Evolutionary conservation across 2,329 filamentous ascomycete species (phyloP).

Genomic region (Fusarium abutilonis): DNA sequence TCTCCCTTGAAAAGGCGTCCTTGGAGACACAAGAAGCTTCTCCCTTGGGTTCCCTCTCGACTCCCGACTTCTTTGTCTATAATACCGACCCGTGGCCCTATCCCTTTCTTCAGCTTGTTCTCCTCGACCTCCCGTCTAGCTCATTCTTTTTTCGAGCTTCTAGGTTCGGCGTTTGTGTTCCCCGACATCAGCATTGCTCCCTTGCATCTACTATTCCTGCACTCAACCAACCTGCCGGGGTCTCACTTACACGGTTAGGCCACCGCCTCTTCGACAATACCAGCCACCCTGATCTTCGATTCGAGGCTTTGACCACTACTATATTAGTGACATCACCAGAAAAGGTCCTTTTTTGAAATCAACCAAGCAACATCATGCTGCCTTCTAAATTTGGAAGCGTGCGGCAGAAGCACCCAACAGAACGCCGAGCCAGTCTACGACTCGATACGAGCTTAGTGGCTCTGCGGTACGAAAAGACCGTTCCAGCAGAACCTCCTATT

Average conservation of each 20-base stretch:
- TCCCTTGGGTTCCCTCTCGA: conserved; percentile 27
- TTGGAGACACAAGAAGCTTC: conserved; percentile 15
- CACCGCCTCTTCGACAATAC: conserved; percentile 23
- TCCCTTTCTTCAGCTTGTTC: conserved; percentile 14
- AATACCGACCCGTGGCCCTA: conserved; percentile 15
- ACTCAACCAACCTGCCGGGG: conserved; percentile 16
- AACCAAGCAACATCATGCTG: conserved; percentile 45
- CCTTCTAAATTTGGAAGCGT: conserved; percentile 56
- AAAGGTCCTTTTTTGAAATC: conserved; percentile 21
- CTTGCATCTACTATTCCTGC: conserved; percentile 26
- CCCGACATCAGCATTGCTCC: conserved; percentile 31
- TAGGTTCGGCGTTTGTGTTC: conserved; percentile 23
- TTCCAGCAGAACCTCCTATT: conserved; percentile 66
- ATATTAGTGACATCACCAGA: conserved; percentile 15
- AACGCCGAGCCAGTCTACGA: conserved; percentile 51
- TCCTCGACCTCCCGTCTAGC: conserved; percentile 2
- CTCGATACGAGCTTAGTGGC: conserved; percentile 63
- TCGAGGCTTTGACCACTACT: conserved; percentile 6
- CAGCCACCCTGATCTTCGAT: conserved; percentile 21
- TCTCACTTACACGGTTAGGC: conserved; percentile 30
- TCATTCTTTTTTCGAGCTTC: conserved; percentile 19
- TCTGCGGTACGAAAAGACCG: conserved; percentile 69
- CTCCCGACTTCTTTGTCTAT: conserved; percentile 19
- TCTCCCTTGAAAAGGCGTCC: conserved; percentile 32
- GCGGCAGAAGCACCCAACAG: conserved; percentile 54